phyloP scores from a whole-genome alignment of 2,329 filamentous ascomycete species.

The Colletotrichum abscissum region DNA sequence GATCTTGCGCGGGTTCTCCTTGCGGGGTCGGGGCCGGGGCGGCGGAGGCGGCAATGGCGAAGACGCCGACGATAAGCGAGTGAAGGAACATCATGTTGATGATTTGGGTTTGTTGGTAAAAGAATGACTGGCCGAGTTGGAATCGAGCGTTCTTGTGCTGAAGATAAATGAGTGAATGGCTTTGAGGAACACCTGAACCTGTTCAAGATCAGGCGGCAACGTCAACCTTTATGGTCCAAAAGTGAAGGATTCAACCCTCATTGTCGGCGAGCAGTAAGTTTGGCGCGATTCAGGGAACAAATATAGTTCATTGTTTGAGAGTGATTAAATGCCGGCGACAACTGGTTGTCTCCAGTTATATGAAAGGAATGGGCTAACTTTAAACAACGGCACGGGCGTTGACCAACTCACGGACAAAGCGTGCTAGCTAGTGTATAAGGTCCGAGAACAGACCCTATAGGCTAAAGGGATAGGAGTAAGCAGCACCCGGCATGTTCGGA shows the following conservation, averaged over 20 bases:
- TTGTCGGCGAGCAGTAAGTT: neutral
- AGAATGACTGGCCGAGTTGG: conserved; percentile 12
- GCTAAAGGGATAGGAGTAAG: neutral
- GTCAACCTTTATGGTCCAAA: conserved; percentile 13
- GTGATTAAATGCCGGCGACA: conserved; percentile 9
- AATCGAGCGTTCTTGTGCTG: neutral
- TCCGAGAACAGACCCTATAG: neutral
- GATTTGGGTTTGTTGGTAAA: neutral
- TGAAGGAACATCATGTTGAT: conserved; percentile 20
- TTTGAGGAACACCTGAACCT: neutral
- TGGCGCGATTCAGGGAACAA: conserved; percentile 9
- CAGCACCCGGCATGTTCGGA: conserved; percentile 1
- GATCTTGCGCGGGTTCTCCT: neutral
- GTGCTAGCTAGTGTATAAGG: neutral
- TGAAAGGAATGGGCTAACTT: neutral
- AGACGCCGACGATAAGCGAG: conserved; percentile 4
- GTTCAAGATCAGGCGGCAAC: neutral
- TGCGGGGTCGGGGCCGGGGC: conserved; percentile 11
- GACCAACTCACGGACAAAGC: neutral
- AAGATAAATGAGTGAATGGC: neutral
- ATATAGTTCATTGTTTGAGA: conserved; percentile 3
- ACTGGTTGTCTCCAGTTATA: neutral
- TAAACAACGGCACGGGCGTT: conserved; percentile 5
- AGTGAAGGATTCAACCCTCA: neutral
- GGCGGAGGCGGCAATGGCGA: neutral